phyloP scores from a whole-genome alignment of 2,329 filamentous ascomycete genomes.

The Cyclaneusma minus region DNA sequence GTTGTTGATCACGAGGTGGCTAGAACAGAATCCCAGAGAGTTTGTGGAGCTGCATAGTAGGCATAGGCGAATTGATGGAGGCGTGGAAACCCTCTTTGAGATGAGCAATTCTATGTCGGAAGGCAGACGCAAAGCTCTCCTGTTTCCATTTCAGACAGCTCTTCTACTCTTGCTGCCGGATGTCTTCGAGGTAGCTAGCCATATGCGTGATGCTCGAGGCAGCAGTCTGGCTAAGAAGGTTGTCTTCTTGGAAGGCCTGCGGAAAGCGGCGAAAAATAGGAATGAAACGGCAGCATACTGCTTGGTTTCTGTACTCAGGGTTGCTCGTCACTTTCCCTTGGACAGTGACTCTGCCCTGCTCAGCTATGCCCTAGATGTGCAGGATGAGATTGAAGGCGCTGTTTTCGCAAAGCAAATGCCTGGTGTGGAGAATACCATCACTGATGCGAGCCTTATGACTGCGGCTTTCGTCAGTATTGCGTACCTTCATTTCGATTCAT shows the following conservation, averaged over 20 bases:
- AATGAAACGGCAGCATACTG: constrained; percentile 55
- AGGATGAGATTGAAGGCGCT: constrained; percentile 51
- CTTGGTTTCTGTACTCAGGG: constrained; percentile 44
- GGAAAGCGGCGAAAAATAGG: constrained; percentile 46
- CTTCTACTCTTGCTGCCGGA: constrained; percentile 50
- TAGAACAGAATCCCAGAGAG: constrained; percentile 47
- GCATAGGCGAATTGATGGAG: constrained; percentile 46
- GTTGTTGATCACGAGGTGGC: constrained; percentile 47
- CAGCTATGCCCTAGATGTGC: constrained; percentile 54
- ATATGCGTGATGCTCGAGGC: constrained; percentile 47
- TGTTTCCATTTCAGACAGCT: constrained; percentile 47
- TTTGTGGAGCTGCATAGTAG: constrained; percentile 47
- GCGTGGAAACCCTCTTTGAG: constrained; percentile 52
- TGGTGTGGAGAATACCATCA: constrained; percentile 29
- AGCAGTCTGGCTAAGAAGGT: constrained; percentile 50
- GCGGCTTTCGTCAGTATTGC: constrained; percentile 50
- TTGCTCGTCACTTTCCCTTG: constrained; percentile 45
- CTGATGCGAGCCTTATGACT: constrained; percentile 50
- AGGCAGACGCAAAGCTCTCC: constrained; percentile 34
- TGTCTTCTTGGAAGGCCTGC: constrained; percentile 44
- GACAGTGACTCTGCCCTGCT: constrained; percentile 42
- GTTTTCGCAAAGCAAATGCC: constrained; percentile 40
- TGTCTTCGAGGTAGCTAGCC: constrained; percentile 54
- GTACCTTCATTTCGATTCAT: constrained; percentile 43
- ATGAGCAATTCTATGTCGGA: constrained; percentile 49